These are phyloP conservation scores for Blastobotrys illinoisensis DNA, from an alignment of 1,139 yeast genomes.

Conservation along the genomic window DNA sequence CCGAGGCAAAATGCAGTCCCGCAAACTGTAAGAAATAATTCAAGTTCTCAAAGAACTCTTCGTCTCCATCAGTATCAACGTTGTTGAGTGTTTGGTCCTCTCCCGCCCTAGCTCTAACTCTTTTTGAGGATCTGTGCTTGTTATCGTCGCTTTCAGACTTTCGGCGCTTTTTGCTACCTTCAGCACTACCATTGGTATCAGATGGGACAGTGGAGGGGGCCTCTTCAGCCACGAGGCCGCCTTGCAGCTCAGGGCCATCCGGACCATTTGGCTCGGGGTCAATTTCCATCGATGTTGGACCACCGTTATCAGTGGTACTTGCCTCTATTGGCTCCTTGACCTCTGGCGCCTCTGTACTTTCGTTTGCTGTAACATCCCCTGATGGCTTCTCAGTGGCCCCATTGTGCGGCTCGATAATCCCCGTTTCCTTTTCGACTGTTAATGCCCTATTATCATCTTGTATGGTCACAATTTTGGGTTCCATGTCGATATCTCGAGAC, in stretches of 20 bases:
- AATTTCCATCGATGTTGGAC: neutral
- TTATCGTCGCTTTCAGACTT: slow-evolving; percentile 10
- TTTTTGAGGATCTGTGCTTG: slow-evolving; percentile 21
- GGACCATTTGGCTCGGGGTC: neutral
- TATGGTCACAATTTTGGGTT: neutral
- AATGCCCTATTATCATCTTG: neutral
- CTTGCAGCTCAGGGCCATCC: no score
- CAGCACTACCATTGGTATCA: neutral
- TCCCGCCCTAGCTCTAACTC: slow-evolving; percentile 27
- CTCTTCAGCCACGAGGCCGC: no score
- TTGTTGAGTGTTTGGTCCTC: slow-evolving; percentile 33
- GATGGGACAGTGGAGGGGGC: neutral
- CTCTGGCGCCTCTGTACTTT: neutral
- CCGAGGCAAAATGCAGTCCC: slow-evolving; percentile 20
- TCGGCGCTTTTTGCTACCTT: slow-evolving; percentile 2
- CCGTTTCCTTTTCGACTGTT: neutral
- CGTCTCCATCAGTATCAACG: slow-evolving; percentile 25
- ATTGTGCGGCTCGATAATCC: neutral
- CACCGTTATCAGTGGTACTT: neutral
- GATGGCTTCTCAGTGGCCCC: neutral
- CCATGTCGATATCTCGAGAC: neutral
- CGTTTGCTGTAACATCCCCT: neutral
- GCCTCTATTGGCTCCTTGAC: neutral
- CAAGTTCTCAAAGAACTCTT: slow-evolving; percentile 29
- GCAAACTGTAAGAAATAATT: slow-evolving; percentile 22